Evolutionary conservation across 306 rosid genomes (phyloP), one percentile per base, ranked within the genome.

Genomic region (Myrica gale): DNA sequence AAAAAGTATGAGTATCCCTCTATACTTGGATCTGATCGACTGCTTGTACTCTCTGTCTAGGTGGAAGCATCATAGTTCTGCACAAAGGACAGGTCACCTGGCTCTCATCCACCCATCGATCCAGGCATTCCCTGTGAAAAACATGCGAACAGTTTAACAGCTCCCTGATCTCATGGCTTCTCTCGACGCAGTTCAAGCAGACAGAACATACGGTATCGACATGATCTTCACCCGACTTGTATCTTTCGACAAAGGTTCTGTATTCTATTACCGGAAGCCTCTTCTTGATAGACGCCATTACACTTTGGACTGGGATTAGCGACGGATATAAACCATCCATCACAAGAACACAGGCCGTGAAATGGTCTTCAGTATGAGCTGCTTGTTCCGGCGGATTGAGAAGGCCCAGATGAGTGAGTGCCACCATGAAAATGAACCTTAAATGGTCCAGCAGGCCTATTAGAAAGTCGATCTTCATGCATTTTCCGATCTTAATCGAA

Each of bases 71-170:
- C 70, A 81, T 16, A 6, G 83, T 43, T 81, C 88, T 78, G 67
- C 88, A 84, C 42, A 84, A 37, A 58, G 79, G 85, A 75, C 88
- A 84, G 41, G 67, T 66, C 21, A 84, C 52, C 7, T 60, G 81
- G 61, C 71, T 62, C 42, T 78, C 79, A 15, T 75, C 74, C 0
- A 81, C 72, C 88, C 88, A 84, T 41, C 54, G 5, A 46, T 81
- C 83, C 26, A 78, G 70, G 53, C 85, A 84, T 20, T 71, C 68
- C 42, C 32, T 58, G 43, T 81, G 88, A 17, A 81, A 84, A 6
- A 84, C 81, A 67, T 84, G 85, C 2, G 57, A 68, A 9, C 83
- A 81, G 44, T 78, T 75, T 7, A 3, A 2, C 11, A 67, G 79
- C 52, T 78, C 74, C 47, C 79, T 84, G 53, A 81, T 78, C 58